Percentiles rank a stretch among this genome's conserved stretches.
Conservation (phyloP, 2,329 filamentous ascomycete genomes). For the Diplodia seriata region DNA sequence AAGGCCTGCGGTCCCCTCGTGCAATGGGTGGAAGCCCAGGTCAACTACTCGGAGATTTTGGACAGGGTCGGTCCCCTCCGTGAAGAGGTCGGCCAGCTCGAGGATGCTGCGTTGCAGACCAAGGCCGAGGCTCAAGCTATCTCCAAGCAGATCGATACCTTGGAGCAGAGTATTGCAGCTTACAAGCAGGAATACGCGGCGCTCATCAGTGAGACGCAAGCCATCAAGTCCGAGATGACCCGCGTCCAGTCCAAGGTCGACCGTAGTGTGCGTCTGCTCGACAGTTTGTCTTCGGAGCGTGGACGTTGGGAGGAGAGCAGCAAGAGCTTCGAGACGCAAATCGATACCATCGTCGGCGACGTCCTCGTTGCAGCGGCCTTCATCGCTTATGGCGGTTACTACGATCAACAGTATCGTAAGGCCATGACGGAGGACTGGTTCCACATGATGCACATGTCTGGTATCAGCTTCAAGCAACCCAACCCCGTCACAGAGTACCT, state of each 20-base stretch:
- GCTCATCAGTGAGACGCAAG: constrained; percentile 94
- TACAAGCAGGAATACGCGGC: constrained; percentile 97
- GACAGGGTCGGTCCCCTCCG: constrained; percentile 91
- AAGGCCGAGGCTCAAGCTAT: constrained; percentile 93
- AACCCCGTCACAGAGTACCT: constrained; percentile 97
- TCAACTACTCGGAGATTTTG: constrained; percentile 96
- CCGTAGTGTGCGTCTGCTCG: constrained; percentile 89
- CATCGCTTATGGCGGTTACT: constrained; percentile 94
- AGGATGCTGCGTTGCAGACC: constrained; percentile 87
- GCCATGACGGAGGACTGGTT: constrained; percentile 98
- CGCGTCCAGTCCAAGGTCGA: constrained; percentile 98
- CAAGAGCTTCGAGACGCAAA: constrained; percentile 97
- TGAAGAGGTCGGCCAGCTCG: constrained; percentile 84
- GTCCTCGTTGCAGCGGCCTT: constrained; percentile 96
- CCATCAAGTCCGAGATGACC: constrained; percentile 96
- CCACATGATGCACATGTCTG: constrained; percentile 90
- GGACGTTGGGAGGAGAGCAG: constrained; percentile 95
- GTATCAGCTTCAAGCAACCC: constrained; percentile 88
- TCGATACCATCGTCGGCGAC: constrained; percentile 93
- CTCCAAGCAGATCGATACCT: constrained; percentile 79
- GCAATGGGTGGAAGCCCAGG: constrained; percentile 95
- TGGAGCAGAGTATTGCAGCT: constrained; percentile 89
- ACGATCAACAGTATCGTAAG: constrained; percentile 97
- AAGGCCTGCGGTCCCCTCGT: constrained; percentile 97
- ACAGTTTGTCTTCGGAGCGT: constrained; percentile 93